These are phyloP conservation scores for Tuber magnatum DNA, from an alignment of 495 filamentous ascomycete species.

Conservation along the genomic window DNA sequence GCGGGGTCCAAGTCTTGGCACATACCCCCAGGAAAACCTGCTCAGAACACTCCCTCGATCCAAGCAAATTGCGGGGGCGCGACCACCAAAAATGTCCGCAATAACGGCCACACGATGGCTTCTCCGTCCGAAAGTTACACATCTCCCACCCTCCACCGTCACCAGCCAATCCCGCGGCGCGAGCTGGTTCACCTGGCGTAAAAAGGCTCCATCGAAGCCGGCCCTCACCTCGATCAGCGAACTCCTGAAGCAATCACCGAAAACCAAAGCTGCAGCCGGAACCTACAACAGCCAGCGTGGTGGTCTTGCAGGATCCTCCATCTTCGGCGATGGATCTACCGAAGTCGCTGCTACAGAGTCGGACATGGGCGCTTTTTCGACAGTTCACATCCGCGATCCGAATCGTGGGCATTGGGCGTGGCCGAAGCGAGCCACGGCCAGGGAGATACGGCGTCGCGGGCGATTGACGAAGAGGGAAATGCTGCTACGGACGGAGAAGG, in stretches of 20 bases:
- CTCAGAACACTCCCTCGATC: background rate
- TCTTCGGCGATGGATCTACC: conserved; percentile 53
- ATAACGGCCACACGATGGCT: conserved; percentile 22
- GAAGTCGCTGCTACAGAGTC: conserved; percentile 39
- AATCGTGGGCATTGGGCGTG: conserved; percentile 36
- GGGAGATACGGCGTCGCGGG: conserved; percentile 60
- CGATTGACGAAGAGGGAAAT: conserved; percentile 55
- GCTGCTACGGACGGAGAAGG: conserved; percentile 67
- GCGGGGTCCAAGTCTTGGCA: background rate
- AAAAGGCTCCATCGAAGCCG: conserved; percentile 10
- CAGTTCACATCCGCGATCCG: conserved; percentile 30
- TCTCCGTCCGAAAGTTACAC: conserved; percentile 12
- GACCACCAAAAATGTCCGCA: conserved; percentile 17
- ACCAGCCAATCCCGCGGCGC: conserved; percentile 18
- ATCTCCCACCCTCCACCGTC: background rate
- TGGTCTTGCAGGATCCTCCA: conserved; percentile 46
- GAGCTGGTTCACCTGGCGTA: conserved; percentile 25
- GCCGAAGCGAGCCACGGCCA: conserved; percentile 38
- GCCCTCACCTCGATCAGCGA: background rate
- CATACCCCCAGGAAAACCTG: background rate
- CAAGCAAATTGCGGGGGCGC: background rate
- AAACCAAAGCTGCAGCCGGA: background rate
- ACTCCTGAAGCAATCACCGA: conserved; percentile 21
- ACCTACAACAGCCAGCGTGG: conserved; percentile 17
- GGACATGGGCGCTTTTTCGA: conserved; percentile 41